Percentiles rank a stretch among this genome's conserved stretches.
These are phyloP conservation scores for Cucurbita moschata DNA, from an alignment of 306 rosid genomes.

Conservation along the genomic window DNA sequence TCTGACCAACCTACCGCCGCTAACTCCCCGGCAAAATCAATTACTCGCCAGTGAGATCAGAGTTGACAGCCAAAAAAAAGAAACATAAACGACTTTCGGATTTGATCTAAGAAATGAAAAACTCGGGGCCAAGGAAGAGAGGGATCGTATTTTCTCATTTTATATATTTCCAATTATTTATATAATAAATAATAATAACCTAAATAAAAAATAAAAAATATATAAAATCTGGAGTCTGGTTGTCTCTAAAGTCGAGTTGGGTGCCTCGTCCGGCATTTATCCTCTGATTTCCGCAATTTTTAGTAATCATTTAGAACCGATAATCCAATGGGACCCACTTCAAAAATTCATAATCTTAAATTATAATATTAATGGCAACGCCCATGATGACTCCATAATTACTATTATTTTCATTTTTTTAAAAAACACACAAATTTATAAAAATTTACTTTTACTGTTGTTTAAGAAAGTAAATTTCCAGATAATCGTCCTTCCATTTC, in stretches of 20 bases:
- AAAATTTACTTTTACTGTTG: not conserved
- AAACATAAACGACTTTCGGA: not conserved
- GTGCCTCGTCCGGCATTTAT: constrained; percentile 22
- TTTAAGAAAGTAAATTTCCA: not conserved
- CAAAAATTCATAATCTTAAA: constrained; percentile 4
- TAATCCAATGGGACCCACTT: constrained; percentile 26
- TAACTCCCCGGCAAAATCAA: not conserved
- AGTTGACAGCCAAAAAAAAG: not conserved
- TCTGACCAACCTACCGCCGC: not conserved
- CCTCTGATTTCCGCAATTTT: constrained; percentile 27
- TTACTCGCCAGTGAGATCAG: not conserved
- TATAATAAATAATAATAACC: not conserved
- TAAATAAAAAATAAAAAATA: not conserved
- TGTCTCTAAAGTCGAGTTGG: not conserved
- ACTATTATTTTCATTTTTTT: not conserved
- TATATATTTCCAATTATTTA: not conserved
- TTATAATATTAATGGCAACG: constrained; percentile 1
- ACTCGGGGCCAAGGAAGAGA: not conserved
- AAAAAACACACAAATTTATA: not conserved
- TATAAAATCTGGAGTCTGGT: not conserved
- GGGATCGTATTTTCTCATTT: not conserved
- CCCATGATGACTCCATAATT: constrained; percentile 4
- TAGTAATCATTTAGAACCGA: not conserved
- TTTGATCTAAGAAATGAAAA: constrained; percentile 11
- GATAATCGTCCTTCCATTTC: not conserved